These are phyloP conservation scores for Zoysia japonica DNA, from an alignment of 176 grass and related monocot species.

Conservation along the genomic window DNA sequence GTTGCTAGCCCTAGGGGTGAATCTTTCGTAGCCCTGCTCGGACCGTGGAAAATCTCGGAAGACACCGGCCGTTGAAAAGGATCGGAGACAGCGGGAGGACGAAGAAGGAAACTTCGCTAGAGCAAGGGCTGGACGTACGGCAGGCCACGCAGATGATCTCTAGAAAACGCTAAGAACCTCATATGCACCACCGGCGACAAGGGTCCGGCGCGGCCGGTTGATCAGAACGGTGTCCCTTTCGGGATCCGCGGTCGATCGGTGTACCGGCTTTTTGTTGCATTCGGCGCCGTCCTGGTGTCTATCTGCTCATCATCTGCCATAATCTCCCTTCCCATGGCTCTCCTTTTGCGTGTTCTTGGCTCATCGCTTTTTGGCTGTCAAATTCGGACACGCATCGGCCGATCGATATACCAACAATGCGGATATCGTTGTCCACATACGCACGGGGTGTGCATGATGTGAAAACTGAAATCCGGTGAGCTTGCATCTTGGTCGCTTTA, in stretches of 20 bases:
- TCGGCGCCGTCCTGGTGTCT: not conserved
- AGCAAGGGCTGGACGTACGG: no score
- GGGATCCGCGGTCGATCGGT: not conserved
- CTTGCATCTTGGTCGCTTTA: not conserved
- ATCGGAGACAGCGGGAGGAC: no score
- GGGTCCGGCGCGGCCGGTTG: not conserved
- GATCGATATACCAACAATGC: not conserved
- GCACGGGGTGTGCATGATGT: not conserved
- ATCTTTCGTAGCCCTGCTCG: no score
- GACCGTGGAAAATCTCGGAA: no score
- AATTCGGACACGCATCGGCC: not conserved
- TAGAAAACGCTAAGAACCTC: slow-evolving; percentile 9
- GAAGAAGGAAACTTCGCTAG: no score
- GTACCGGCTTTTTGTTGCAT: slow-evolving; percentile 25
- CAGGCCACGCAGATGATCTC: slow-evolving; percentile 17
- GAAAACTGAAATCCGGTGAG: not conserved
- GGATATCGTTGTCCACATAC: slow-evolving; percentile 14
- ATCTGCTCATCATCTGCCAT: not conserved
- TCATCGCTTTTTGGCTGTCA: slow-evolving; percentile 1
- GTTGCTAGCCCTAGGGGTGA: no score
- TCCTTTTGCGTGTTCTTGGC: not conserved
- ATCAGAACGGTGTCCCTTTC: slow-evolving; percentile 34
- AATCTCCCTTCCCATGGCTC: not conserved
- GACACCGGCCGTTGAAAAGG: no score
- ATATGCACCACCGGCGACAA: not conserved